Evolutionary conservation across 805 yeast genomes (phyloP).

Genomic region (Saccharomycopsis malanga): DNA sequence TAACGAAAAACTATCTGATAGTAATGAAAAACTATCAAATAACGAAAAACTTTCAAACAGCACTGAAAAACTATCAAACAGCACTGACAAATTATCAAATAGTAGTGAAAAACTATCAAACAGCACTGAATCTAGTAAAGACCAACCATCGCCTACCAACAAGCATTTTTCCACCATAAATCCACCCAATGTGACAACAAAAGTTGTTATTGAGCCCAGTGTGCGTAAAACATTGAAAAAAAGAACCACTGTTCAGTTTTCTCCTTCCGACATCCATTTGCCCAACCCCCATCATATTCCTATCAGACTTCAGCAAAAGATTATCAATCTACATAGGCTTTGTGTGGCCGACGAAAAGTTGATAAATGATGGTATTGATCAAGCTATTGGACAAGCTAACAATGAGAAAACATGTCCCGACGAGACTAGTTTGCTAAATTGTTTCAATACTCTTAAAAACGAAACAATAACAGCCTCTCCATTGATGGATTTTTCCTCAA

Average conservation of each 20-base stretch:
- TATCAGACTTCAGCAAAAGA: not conserved
- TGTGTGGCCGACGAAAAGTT: conserved; percentile 7
- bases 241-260: not conserved
- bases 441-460: not conserved
- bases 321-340: conserved; percentile 1
- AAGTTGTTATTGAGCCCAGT: not conserved
- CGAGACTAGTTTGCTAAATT: not conserved
- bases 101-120: no score
- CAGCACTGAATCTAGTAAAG: no score
- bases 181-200: not conserved
- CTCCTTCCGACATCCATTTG: not conserved
- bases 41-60: no score
- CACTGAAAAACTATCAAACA: not conserved
- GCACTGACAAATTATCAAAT: not conserved
- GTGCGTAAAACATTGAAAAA: not conserved
- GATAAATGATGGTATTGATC: conserved; percentile 60
- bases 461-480: not conserved
- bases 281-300: not conserved
- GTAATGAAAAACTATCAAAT: no score
- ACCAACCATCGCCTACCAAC: no score
- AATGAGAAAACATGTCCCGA: no score
- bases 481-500: not conserved
- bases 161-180: not conserved
- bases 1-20: no score
- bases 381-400: conserved; percentile 50